Base-by-base conservation (phyloP, 2,329 filamentous ascomycete species). In the Penicillium expansum region DNA sequence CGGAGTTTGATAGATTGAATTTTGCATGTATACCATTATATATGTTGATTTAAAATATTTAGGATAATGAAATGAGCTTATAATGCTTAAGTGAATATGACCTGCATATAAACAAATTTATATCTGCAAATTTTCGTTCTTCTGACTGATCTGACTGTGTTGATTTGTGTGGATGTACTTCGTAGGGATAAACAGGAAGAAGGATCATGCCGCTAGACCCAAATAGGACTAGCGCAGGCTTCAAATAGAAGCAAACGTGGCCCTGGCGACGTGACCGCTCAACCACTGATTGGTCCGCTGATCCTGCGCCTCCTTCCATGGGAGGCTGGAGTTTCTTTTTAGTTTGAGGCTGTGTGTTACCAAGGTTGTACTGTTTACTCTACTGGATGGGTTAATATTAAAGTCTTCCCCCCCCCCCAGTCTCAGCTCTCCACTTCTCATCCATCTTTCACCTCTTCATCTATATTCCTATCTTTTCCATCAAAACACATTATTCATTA, bases 401-500 rank as follows among this genome's bases (percentile, higher is more conserved):
- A 63, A 63, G 57, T 22, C 44, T n/a, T 29, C 24, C 4, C 48
- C 45, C 24, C 4, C 48, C 45, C 57, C 55, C n/a, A 27, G 10
- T 29, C 47, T 45, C 39, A 30, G 4, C 24, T 18, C 37, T 33
- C 44, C 44, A 48, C 48, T 35, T 41, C 41, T 41, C 38, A 56
- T 39, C 29, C 30, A 37, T 29, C 43, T 43, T 35, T 50, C 55
- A 48, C 24, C 37, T 52, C 16, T 55, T 52, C 44, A 48, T 22
- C 27, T 39, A 50, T 30, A 32, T 51, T 48, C 10, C 41, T 32
- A 30, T 39, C 33, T 30, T 50, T 24, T 16, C 8, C 20, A 33
- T 32, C 29, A 30, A 42, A 22, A 38, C 32, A 29, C 29, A 48
- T 22, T 51, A 32, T 38, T 52, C 65, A 70, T 35, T 67, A 90